phyloP scores from a whole-genome alignment of 148 eudicot genomes.

The Pharnaceum exiguum region DNA sequence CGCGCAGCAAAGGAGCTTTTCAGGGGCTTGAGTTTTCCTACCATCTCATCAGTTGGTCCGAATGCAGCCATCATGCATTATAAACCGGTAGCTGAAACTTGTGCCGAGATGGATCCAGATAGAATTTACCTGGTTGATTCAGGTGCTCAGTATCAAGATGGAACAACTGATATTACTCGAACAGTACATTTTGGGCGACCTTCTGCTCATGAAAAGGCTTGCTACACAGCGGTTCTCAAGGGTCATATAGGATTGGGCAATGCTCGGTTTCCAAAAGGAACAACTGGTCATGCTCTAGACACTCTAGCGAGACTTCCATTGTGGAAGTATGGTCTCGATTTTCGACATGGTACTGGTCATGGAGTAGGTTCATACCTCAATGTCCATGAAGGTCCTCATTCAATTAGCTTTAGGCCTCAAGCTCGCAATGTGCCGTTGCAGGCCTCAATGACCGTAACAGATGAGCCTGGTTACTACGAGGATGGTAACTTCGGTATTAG shows the following conservation, averaged over 20 bases:
- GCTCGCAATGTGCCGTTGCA: constrained; percentile 86
- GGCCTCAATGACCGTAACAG: constrained; percentile 94
- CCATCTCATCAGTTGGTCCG: constrained; percentile 89
- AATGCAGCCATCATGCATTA: constrained; percentile 98
- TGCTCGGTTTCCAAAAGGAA: constrained; percentile 86
- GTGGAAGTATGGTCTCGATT: constrained; percentile 98
- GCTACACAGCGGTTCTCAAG: constrained; percentile 96
- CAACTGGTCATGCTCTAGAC: constrained; percentile 96
- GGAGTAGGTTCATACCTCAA: constrained; percentile 98
- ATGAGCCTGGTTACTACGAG: constrained; percentile 99
- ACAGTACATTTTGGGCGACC: constrained; percentile 98
- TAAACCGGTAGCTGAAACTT: constrained; percentile 76
- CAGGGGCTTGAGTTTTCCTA: constrained; percentile 87
- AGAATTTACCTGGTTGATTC: constrained; percentile 85
- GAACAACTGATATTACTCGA: constrained; percentile 95
- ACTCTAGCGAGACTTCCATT: constrained; percentile 91
- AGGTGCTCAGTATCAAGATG: constrained; percentile 97
- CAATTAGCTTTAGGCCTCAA: constrained; percentile 87
- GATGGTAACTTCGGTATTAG: constrained; percentile 95
- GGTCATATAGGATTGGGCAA: constrained; percentile 99
- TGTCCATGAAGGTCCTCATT: constrained; percentile 99
- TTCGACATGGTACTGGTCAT: constrained; percentile 99
- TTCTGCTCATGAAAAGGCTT: constrained; percentile 75
- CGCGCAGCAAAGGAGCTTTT: constrained; percentile 88
- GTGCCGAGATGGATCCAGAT: constrained; percentile 64